Conservation (phyloP, 2,329 filamentous ascomycete species). For the Fusarium camptoceras region DNA sequence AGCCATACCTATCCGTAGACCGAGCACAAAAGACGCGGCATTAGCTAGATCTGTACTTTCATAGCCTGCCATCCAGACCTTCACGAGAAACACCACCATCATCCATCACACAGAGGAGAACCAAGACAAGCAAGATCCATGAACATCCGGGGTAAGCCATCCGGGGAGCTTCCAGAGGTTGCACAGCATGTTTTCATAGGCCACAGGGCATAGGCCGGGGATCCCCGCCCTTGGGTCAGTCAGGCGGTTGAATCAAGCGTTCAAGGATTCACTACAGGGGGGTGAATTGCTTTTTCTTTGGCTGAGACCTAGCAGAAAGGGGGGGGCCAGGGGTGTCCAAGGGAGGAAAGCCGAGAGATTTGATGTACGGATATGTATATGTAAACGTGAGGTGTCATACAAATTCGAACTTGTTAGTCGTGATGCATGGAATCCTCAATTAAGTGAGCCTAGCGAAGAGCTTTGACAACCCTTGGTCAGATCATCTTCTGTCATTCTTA, state of each 20-base stretch:
- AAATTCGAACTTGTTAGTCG: neutral
- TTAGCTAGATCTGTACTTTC: neutral
- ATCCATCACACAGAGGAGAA: neutral
- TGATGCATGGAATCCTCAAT: slow-evolving; percentile 15
- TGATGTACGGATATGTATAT: neutral
- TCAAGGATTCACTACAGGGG: slow-evolving; percentile 29
- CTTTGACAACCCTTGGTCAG: slow-evolving; percentile 13
- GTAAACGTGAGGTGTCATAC: slow-evolving; percentile 6
- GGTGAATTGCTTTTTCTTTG: slow-evolving; percentile 25
- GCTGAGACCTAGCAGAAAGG: slow-evolving; percentile 27
- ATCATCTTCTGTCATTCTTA: slow-evolving; percentile 10
- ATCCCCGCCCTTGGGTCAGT: slow-evolving; percentile 27
- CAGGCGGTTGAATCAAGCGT: slow-evolving; percentile 47
- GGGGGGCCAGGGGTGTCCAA: slow-evolving; percentile 27
- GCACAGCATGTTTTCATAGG: slow-evolving; percentile 27
- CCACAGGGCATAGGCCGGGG: slow-evolving; percentile 18
- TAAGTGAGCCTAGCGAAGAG: neutral
- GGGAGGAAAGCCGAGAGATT: slow-evolving; percentile 30
- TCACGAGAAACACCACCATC: neutral
- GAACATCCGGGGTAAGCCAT: slow-evolving; percentile 42
- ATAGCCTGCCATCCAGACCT: neutral
- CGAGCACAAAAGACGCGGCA: slow-evolving; percentile 19
- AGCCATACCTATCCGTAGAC: slow-evolving; percentile 33
- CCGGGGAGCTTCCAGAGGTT: slow-evolving; percentile 28
- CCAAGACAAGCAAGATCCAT: slow-evolving; percentile 13